Base-by-base conservation (phyloP, 306 rosid species). In the Rosa multiflora region DNA sequence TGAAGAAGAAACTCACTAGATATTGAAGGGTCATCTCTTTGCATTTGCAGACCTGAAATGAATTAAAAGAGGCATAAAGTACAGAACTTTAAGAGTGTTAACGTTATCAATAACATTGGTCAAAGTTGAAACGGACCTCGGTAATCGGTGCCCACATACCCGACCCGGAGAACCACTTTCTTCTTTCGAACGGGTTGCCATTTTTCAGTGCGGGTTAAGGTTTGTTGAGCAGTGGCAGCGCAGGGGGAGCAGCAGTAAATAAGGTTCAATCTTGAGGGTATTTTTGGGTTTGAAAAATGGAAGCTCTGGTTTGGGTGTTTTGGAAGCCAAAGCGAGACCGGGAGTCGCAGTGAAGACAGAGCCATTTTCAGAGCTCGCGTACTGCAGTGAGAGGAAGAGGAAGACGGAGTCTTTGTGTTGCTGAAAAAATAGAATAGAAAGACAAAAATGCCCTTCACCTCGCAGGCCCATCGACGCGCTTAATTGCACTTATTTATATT, bases 101-200 rank as follows among this genome's bases (percentile, higher is more conserved):
- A 52, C 51, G 35, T 26, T 14, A 62, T 21, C 6, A 76, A 49
- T 49, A 29, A 8, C 20, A 73, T 39, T 47, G 35, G 66, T 5
- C 26, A 75, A 55, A 61, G 6, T 51, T 23, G 58, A 75, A 51
- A 75, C 82, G 53, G 69, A 92, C 98, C 98, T 91, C 97, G 82
- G 91, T 92, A 94, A 63, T 89, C 84, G 76, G 97, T 85, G 35
- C 97, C 98, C 23, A 88, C 88, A 59, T 94, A 94, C 47, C 94
- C 97, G 43, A 94, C 86, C 67, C 97, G 97, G 91, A 94, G 76
- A 46, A 81, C 97, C 62, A 94, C 93, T 71, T 92, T 94, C 78
- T 91, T 94, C 90, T 92, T 94, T 0, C 93, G 88, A 59, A 86
- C 81, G 67, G 92, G 76, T 49, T 84, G 85, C 98, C 98, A 90